Conservation (phyloP, 768 basidiomycete genomes). For the Auricularia cornea region DNA sequence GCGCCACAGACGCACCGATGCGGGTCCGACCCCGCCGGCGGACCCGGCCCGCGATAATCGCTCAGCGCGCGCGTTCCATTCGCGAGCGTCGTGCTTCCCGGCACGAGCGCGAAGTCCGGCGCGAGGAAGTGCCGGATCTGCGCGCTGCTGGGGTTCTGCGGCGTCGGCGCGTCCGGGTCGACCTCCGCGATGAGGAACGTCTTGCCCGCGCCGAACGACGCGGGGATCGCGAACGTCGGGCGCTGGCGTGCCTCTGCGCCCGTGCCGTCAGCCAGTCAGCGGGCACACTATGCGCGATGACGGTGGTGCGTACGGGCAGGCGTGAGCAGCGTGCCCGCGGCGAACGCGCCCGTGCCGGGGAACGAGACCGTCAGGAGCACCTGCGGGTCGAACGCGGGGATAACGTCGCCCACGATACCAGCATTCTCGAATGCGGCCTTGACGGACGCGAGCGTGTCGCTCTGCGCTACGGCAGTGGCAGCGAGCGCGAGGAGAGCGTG, state of each 20-base stretch:
- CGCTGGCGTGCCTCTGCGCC: background rate
- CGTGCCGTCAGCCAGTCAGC: too few relatives aligned
- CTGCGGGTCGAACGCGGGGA: constrained; percentile 5
- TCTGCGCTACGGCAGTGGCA: background rate
- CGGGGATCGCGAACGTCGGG: constrained; percentile 6
- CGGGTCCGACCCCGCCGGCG: constrained; percentile 33
- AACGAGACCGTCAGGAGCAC: constrained; percentile 7
- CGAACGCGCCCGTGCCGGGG: constrained; percentile 2
- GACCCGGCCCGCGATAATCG: constrained; percentile 33
- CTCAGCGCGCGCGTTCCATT: constrained; percentile 38
- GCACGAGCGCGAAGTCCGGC: constrained; percentile 28
- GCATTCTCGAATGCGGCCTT: constrained; percentile 4
- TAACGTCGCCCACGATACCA: constrained; percentile 7
- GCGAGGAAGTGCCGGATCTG: constrained; percentile 45
- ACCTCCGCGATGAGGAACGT: constrained; percentile 39
- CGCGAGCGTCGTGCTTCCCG: constrained; percentile 15
- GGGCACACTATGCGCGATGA: background rate
- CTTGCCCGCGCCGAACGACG: constrained; percentile 13
- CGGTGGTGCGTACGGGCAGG: constrained; percentile 2
- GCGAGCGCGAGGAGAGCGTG: background rate
- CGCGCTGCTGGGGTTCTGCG: constrained; percentile 32
- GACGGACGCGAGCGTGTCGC: constrained; percentile 2
- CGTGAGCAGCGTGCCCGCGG: constrained; percentile 7
- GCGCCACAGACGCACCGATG: constrained; percentile 28
- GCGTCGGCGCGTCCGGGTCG: constrained; percentile 45